Conservation (phyloP, 768 basidiomycete species). For the Amanita fuliginea region DNA sequence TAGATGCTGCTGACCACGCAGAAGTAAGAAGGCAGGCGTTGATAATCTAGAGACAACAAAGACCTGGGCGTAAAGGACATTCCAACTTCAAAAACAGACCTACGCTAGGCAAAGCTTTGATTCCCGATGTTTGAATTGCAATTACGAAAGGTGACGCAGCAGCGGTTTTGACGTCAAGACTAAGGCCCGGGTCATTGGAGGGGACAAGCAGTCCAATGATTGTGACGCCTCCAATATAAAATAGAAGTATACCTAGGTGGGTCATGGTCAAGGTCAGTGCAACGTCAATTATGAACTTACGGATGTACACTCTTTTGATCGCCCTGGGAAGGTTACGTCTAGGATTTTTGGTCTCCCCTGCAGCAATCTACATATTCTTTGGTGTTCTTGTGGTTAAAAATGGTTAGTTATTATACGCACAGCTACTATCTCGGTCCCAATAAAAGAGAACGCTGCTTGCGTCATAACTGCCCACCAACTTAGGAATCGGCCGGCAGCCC, state of each 20-base stretch:
- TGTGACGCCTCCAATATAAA: conserved; percentile 57
- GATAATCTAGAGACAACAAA: conserved; percentile 38
- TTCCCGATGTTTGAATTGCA: conserved; percentile 79
- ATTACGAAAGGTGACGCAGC: conserved; percentile 87
- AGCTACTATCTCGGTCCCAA: conserved; percentile 91
- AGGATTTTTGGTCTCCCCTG: conserved; percentile 88
- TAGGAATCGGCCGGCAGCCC: conserved; percentile 65
- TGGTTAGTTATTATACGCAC: conserved; percentile 28
- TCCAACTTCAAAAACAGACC: conserved; percentile 12
- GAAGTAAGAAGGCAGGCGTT: conserved; percentile 79
- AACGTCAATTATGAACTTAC: conserved; percentile 24
- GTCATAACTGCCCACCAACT: conserved; percentile 50
- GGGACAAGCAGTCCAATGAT: conserved; percentile 82
- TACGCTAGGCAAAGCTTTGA: conserved; percentile 73
- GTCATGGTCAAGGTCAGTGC: conserved; percentile 23
- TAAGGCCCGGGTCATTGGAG: conserved; percentile 46
- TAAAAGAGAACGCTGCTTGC: conserved; percentile 87
- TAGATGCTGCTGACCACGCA: conserved; percentile 87
- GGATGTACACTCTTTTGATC: conserved; percentile 63
- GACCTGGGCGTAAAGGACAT: not conserved
- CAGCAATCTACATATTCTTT: conserved; percentile 47
- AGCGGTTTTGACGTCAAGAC: conserved; percentile 44
- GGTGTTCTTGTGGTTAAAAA: not conserved
- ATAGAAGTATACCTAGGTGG: conserved; percentile 78
- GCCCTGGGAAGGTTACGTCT: conserved; percentile 51